A percentile compares a stretch with the other conserved stretches of the same genome.
Conservation (phyloP, 345 rosid species). For the Euphorbia tirucalli region DNA sequence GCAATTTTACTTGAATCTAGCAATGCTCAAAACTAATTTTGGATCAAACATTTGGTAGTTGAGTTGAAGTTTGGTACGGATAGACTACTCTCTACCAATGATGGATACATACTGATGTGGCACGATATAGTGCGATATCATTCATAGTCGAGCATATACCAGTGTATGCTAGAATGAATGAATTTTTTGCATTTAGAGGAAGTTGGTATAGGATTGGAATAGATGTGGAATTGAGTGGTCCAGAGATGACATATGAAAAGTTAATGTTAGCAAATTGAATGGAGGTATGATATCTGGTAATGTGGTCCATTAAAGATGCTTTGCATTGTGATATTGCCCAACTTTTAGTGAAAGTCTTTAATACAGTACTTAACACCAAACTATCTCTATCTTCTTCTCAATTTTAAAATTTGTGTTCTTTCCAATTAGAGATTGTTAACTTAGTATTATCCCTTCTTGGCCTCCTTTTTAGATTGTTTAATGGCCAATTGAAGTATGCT, state of each 20-base stretch:
- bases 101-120: too few species aligned
- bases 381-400: neutral
- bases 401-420: neutral
- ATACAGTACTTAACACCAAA: conserved; percentile 19
- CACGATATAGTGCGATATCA: too few species aligned
- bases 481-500: neutral
- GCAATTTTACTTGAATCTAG: conserved; percentile 7
- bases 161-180: too few species aligned
- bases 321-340: neutral
- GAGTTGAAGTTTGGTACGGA: too few species aligned
- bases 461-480: neutral
- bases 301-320: conserved; percentile 39
- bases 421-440: neutral
- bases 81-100: too few species aligned
- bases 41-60: too few species aligned
- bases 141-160: too few species aligned
- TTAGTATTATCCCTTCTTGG: neutral
- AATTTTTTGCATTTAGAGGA: too few species aligned
- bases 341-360: conserved; percentile 19
- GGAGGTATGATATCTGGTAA: too few species aligned
- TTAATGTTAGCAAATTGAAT: too few species aligned
- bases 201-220: too few species aligned
- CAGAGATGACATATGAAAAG: neutral
- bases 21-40: neutral
- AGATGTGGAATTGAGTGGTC: conserved; percentile 21